Evolutionary conservation across 768 basidiomycete genomes (phyloP).

Genomic region (Pleurotus platypus): DNA sequence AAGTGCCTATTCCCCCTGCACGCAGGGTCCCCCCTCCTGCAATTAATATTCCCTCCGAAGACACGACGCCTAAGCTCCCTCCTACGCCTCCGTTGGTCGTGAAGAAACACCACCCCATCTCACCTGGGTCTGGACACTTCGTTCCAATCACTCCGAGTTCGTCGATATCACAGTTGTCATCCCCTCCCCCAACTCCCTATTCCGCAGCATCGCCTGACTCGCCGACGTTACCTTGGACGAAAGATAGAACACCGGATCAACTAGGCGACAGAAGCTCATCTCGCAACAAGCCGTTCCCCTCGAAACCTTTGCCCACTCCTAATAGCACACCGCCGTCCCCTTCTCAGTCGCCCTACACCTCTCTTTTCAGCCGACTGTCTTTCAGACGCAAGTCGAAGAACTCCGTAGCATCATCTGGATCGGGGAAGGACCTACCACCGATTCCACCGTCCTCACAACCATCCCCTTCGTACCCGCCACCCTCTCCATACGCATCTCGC

Average conservation of each 20-base stretch:
- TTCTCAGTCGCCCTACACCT: not conserved
- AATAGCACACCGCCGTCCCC: not conserved
- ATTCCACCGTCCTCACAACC: not conserved
- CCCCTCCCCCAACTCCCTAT: slow-evolving; percentile 4
- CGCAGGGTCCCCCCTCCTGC: not conserved
- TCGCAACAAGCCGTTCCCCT: not conserved
- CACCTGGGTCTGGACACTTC: not conserved
- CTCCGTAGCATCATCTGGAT: not conserved
- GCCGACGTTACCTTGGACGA: slow-evolving; percentile 5
- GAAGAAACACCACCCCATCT: not conserved
- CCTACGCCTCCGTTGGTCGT: slow-evolving; percentile 6
- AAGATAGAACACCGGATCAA: not conserved
- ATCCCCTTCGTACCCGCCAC: not conserved
- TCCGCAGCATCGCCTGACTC: slow-evolving; percentile 6
- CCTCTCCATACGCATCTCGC: not conserved
- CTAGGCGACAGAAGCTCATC: not conserved
- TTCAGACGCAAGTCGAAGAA: slow-evolving; percentile 4
- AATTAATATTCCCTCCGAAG: not conserved
- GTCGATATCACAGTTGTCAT: not conserved
- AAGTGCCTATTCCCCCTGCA: not conserved
- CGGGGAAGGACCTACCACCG: not conserved
- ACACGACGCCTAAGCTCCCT: not conserved
- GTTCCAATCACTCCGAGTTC: slow-evolving; percentile 1
- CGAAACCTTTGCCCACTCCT: not conserved
- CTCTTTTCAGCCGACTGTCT: slow-evolving; percentile 1